Base-by-base conservation (phyloP, 169 alveolate species). In the Plasmodium knowlesi region DNA sequence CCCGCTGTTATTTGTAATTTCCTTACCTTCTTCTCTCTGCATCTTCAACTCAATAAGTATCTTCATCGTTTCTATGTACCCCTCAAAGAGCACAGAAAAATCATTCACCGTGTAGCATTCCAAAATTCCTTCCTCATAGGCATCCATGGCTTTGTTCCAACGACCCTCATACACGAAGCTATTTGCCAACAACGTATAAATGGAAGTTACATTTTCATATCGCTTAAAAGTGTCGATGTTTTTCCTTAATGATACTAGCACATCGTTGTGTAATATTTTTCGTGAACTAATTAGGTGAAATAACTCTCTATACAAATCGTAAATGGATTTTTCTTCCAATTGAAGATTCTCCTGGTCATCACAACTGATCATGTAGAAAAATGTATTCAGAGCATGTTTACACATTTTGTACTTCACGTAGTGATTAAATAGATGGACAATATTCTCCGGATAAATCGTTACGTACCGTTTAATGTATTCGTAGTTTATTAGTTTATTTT, bases 111-210 rank as follows among this genome's bases (percentile, higher is more conserved):
- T 67, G 53, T 89, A 89, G 34, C 90, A 89, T 67, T 89, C 94
- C 6, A 82, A 79, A 9, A 89, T 78, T 9, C 94, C 94, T 32
- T 89, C 94, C 37, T 89, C 94, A 78, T 89, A 89, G 0, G 82
- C 34, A 89, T 89, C 94, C 94, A 89, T 89, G 22, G 94, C 94
- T 37, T 89, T 89, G 22, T 89, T 89, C 94, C 94, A 89, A 41
- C 94, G 82, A 2, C 94, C 94, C 30, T 89, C 94, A 61, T 89
- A 89, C 2, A 89, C 89, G 82, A 54, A 89, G 70, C 72, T 89
- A 89, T 89, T 89, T 0, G 94, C 94, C n/a, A 89, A 34, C 19
- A 89, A 32, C 14, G 82, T 89, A 50, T 79, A 89, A 43, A 89
- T 79, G 0, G 94, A 78, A 0, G 94, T 89, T 10, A 89, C 50